Evolutionary conservation across 164 flowering plant species (phyloP).

Genomic region (Tinospora cordifolia): DNA sequence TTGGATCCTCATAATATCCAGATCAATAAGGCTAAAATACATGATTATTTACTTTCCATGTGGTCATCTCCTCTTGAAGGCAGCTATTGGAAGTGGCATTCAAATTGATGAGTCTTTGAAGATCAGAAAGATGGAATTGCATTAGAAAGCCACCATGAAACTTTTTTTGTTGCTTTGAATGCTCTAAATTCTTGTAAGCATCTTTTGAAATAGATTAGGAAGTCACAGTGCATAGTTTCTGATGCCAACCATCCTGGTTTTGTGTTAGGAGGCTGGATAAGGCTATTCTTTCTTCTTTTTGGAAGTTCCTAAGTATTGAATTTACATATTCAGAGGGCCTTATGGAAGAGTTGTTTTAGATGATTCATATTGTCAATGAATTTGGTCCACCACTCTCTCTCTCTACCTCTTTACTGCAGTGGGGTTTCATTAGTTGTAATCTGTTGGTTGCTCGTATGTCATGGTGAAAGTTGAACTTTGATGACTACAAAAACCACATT

Average conservation of each 20-base stretch:
- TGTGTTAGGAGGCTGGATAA: background rate
- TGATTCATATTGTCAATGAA: background rate
- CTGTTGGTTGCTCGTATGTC: no score
- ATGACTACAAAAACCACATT: no score
- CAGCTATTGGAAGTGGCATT: conserved; percentile 6
- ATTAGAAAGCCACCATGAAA: background rate
- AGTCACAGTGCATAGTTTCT: background rate
- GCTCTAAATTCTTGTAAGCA: conserved; percentile 7
- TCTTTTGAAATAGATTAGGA: background rate
- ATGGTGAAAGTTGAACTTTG: no score
- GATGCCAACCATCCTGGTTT: background rate
- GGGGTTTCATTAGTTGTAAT: background rate
- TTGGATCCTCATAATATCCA: conserved; percentile 35
- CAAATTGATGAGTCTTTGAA: background rate
- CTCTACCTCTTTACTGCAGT: background rate
- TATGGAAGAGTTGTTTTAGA: background rate
- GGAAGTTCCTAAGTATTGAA: background rate
- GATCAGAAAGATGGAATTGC: background rate
- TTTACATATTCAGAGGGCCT: background rate
- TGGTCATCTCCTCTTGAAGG: background rate
- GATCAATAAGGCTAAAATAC: background rate
- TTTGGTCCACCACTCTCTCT: no score
- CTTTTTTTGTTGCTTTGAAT: conserved; percentile 10
- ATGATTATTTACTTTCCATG: background rate
- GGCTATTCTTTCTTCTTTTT: background rate